Conservation (phyloP, 208 protist species). For the Sergeia podlipaevii region DNA sequence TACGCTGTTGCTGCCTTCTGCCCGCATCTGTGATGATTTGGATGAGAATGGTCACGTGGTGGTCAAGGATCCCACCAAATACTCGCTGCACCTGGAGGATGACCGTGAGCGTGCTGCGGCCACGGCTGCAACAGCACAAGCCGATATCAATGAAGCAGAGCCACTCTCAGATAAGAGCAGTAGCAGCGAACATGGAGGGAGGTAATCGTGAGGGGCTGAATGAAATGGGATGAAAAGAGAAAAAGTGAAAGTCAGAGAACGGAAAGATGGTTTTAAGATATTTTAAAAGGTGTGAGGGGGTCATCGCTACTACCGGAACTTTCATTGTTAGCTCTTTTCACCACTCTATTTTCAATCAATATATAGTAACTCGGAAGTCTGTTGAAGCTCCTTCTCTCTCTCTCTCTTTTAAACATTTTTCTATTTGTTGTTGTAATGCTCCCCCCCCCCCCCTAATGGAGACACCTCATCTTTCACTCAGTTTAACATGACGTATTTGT, state of each 20-base stretch:
- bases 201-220: background rate
- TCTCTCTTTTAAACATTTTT: background rate
- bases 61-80: background rate
- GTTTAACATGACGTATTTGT: conserved; percentile 5
- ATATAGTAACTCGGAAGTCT: no score
- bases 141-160: background rate
- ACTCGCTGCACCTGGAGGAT: background rate
- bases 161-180: background rate
- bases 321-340: no score
- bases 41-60: conserved; percentile 13
- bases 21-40: conserved; percentile 40
- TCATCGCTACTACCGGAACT: no score
- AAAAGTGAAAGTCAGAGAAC: background rate
- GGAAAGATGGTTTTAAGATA: no score
- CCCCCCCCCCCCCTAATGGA: no score
- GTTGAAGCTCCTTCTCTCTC: no score
- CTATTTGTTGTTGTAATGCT: no score
- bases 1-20: conserved; percentile 24
- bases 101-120: background rate
- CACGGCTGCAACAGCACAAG: background rate
- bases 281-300: no score
- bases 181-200: background rate
- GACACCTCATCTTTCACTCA: background rate
- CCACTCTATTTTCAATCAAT: no score
- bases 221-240: background rate